phyloP scores from a whole-genome alignment of 352 stramenopile species.

The Pythium rishiriense region DNA sequence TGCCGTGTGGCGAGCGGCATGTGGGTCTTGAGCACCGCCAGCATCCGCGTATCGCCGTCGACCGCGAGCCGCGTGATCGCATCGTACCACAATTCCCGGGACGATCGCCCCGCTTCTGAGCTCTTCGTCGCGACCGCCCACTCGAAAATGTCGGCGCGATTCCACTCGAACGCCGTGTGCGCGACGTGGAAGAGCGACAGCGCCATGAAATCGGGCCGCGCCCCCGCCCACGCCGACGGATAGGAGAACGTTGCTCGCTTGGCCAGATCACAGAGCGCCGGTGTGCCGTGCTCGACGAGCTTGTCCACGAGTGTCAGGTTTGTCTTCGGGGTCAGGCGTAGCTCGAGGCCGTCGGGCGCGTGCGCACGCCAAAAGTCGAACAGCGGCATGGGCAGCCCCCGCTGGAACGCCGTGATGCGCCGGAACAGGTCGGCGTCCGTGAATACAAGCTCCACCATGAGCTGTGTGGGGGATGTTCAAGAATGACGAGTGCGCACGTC shows the following conservation, averaged over 20 bases:
- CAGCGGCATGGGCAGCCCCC: not conserved
- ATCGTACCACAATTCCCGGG: not conserved
- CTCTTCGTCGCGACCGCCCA: not conserved
- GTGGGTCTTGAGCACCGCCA: not conserved
- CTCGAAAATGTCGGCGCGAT: conserved; percentile 1
- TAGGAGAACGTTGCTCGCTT: not conserved
- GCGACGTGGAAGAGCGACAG: not conserved
- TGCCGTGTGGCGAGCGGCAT: not conserved
- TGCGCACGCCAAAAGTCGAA: conserved; percentile 1
- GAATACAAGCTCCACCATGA: not conserved
- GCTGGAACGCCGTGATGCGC: not conserved
- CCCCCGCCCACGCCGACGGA: not conserved
- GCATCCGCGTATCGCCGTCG: not conserved
- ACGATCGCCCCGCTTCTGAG: not conserved
- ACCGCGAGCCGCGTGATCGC: not conserved
- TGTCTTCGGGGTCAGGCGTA: not conserved
- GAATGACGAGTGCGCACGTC: too few relatives aligned
- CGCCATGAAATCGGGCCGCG: not conserved
- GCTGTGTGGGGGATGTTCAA: too few relatives aligned
- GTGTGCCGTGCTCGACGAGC: conserved; percentile 1
- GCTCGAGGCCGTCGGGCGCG: not conserved
- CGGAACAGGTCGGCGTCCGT: not conserved
- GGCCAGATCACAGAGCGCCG: not conserved
- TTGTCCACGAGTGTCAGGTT: not conserved
- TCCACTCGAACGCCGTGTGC: not conserved